phyloP scores from a whole-genome alignment of 805 yeast species.

The Saccharomycopsis sp. region DNA sequence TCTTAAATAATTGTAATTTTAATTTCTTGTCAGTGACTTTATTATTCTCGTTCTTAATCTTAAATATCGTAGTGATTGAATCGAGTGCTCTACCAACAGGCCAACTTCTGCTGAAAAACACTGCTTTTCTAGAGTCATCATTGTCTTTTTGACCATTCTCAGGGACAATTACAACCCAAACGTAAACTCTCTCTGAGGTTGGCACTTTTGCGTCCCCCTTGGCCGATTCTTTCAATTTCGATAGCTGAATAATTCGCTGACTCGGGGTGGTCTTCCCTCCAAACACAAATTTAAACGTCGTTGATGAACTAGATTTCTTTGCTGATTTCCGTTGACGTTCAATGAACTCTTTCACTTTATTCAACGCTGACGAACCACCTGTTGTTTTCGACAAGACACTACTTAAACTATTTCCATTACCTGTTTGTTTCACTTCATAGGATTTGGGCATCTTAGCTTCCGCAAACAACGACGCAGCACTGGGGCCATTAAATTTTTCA shows the following conservation, averaged over 20 bases:
- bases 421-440: constrained; percentile 13
- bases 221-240: constrained; percentile 39
- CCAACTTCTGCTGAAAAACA: constrained; percentile 50
- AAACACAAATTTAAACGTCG: neutral
- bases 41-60: constrained; percentile 45
- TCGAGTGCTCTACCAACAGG: constrained; percentile 55
- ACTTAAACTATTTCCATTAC: neutral
- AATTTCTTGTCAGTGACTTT: constrained; percentile 34
- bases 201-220: constrained; percentile 45
- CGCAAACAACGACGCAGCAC: constrained; percentile 45
- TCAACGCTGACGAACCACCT: constrained; percentile 11
- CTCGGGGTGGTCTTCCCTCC: constrained; percentile 20
- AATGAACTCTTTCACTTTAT: constrained; percentile 23
- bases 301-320: neutral
- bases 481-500: constrained; percentile 26
- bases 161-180: constrained; percentile 30
- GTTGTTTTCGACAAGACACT: neutral
- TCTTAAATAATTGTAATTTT: constrained; percentile 41
- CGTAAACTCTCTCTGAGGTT: constrained; percentile 39
- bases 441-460: constrained; percentile 27
- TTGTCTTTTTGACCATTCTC: constrained; percentile 18
- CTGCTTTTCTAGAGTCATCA: constrained; percentile 26
- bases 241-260: constrained; percentile 25
- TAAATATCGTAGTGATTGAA: constrained; percentile 39
- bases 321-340: constrained; percentile 2